A percentile compares a stretch with the other conserved stretches of the same genome.
Evolutionary conservation across 176 grass and related monocot species (phyloP).

Genomic region (Elaeis guineensis): DNA sequence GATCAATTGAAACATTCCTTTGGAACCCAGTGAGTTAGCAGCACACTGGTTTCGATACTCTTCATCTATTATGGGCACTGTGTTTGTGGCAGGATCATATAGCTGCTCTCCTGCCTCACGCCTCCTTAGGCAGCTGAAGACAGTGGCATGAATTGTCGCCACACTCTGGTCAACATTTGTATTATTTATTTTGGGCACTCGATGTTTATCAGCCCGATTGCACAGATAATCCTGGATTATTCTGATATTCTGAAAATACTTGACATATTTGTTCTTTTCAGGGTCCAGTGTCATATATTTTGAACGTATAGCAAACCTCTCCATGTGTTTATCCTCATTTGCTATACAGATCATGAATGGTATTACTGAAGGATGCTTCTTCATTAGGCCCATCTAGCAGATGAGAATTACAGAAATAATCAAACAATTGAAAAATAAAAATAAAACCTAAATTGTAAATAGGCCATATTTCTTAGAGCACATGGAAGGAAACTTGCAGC

Average conservation of each 20-base stretch:
- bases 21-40: conserved; percentile 17
- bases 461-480: too few species aligned
- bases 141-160: conserved; percentile 18
- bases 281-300: conserved; percentile 22
- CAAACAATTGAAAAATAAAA: background rate
- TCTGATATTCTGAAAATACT: conserved; percentile 19
- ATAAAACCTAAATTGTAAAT: background rate
- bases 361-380: conserved; percentile 21
- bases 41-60: conserved; percentile 14
- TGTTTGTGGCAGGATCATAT: conserved; percentile 14
- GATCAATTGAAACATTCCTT: conserved; percentile 17
- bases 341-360: conserved; percentile 19
- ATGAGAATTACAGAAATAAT: background rate
- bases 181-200: conserved; percentile 17
- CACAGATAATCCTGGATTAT: conserved; percentile 18
- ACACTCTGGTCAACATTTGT: conserved; percentile 21
- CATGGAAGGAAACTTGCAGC: too few species aligned
- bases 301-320: conserved; percentile 17
- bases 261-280: conserved; percentile 17
- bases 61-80: conserved; percentile 9
- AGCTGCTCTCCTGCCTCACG: conserved; percentile 10
- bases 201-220: conserved; percentile 15
- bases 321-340: conserved; percentile 19
- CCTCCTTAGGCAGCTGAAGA: conserved; percentile 16
- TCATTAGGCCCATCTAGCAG: conserved; percentile 20